Evolutionary conservation across 768 basidiomycete species (phyloP), one percentile per base, ranked within the genome.

Genomic region (Leccinum obscurum): DNA sequence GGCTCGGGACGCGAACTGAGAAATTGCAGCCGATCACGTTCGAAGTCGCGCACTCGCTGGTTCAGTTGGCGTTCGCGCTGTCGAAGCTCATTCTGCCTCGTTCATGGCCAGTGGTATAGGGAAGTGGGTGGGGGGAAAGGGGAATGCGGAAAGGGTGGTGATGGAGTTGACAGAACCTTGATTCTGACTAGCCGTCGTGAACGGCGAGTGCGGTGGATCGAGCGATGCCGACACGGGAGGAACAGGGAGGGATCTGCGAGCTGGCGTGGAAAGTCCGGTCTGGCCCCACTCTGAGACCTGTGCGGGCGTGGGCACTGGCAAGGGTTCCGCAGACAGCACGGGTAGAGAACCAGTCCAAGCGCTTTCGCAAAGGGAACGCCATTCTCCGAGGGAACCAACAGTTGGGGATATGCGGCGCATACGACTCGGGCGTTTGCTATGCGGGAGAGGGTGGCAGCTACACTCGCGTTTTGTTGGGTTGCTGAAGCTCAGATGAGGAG

Each of bases 371-470:
- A 89, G 75, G 6, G 85, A 78, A 55, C 84, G 80, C 85, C 85
- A 91, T 77, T 90, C 84, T 5, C 85, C 87, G 4, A 92, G 77
- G n/a, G 77, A 78, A 0, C 89, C 91, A 35, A 93, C 79, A 13
- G 80, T 81, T 0, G 89, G 85, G 14, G 87, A 81, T 64, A 83
- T 83, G 6, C 85, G 79, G 46, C 90, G 83, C 24, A 92, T 82
- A n/a, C 80, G 80, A 93, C 74, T 92, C 89, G 6, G 6, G 85
- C 85, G 58, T 93, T 90, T 1, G 89, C 90, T n/a, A 92, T 76
- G 26, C 88, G 81, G 9, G 87, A 80, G 20, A 93, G 76, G 58
- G 80, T 82, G 0, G 86, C 85, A 26, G 24, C 24, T 26, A 26
- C 24, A 26, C 3, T 26, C 24, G 24, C 24, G 64, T 92, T 88